phyloP scores from a whole-genome alignment of 2,329 filamentous ascomycete genomes.

The Colletotrichum sp. region DNA sequence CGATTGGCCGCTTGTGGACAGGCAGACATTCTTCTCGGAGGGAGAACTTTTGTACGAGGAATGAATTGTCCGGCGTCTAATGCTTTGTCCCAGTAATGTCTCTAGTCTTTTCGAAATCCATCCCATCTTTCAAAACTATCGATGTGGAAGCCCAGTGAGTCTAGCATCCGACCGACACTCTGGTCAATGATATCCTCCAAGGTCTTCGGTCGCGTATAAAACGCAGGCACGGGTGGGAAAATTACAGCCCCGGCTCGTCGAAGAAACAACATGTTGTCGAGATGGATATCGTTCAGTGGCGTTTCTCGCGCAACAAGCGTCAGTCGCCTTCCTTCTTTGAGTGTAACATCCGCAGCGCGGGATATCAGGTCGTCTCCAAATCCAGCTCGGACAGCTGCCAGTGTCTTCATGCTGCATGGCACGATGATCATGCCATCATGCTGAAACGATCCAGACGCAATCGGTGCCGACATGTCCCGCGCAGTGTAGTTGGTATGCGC shows the following conservation, averaged over 20 bases:
- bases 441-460: constrained; percentile 48
- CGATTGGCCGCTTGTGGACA: neutral
- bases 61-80: neutral
- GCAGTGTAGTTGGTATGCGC: constrained; percentile 25
- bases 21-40: neutral
- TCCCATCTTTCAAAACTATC: constrained; percentile 44
- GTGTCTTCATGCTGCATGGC: constrained; percentile 53
- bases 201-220: constrained; percentile 42
- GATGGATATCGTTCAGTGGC: constrained; percentile 51
- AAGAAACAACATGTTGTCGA: constrained; percentile 48
- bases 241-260: constrained; percentile 43
- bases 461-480: constrained; percentile 49
- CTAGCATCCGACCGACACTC: constrained; percentile 50
- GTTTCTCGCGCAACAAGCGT: constrained; percentile 48
- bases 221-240: constrained; percentile 48
- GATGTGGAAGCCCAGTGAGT: constrained; percentile 47
- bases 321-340: constrained; percentile 47
- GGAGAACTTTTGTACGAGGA: neutral
- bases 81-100: neutral
- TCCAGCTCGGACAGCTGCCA: constrained; percentile 44
- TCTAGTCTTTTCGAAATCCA: constrained; percentile 23
- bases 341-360: constrained; percentile 47
- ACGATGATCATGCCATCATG: constrained; percentile 51
- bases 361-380: constrained; percentile 50
- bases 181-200: constrained; percentile 49